These are phyloP conservation scores for Pittosporum tobira DNA, from an alignment of 129 eudicot genomes.

Conservation along the genomic window DNA sequence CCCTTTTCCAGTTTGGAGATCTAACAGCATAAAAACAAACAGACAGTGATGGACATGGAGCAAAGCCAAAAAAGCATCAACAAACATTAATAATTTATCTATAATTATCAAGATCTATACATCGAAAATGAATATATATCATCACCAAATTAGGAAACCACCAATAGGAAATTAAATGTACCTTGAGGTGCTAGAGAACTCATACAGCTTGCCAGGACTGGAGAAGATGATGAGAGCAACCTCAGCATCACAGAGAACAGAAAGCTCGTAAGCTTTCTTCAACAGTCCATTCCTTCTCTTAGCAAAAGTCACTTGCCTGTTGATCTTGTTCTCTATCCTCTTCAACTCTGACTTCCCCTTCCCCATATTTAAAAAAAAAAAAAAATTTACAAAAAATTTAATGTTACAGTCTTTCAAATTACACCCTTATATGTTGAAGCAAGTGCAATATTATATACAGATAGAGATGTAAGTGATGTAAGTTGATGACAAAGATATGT, in stretches of 20 bases:
- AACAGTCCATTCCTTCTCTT: slow-evolving; percentile 12
- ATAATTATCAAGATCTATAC: not conserved
- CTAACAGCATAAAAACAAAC: too few species aligned
- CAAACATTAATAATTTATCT: too few species aligned
- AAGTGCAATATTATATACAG: too few species aligned
- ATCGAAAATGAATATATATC: not conserved
- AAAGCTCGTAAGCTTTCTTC: slow-evolving; percentile 11
- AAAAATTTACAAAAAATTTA: too few species aligned
- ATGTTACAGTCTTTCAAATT: too few species aligned
- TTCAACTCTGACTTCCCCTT: slow-evolving; percentile 10
- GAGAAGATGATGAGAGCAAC: slow-evolving; percentile 13
- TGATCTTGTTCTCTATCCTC: slow-evolving; percentile 14
- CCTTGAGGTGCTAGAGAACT: slow-evolving; percentile 10
- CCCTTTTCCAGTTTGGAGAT: too few species aligned
- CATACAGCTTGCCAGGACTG: slow-evolving; percentile 9
- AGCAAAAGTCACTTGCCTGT: slow-evolving; percentile 10
- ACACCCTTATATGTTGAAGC: not conserved
- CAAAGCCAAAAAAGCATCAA: too few species aligned
- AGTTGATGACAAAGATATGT: slow-evolving; percentile 2
- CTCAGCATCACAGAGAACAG: slow-evolving; percentile 8
- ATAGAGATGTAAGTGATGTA: not conserved
- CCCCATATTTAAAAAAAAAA: too few species aligned
- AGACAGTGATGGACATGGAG: too few species aligned
- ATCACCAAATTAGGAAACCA: too few species aligned
- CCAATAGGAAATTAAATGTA: not conserved